These are phyloP conservation scores for Puccinia novopanici DNA, from an alignment of 1,284 basidiomycete species.

Conservation along the genomic window DNA sequence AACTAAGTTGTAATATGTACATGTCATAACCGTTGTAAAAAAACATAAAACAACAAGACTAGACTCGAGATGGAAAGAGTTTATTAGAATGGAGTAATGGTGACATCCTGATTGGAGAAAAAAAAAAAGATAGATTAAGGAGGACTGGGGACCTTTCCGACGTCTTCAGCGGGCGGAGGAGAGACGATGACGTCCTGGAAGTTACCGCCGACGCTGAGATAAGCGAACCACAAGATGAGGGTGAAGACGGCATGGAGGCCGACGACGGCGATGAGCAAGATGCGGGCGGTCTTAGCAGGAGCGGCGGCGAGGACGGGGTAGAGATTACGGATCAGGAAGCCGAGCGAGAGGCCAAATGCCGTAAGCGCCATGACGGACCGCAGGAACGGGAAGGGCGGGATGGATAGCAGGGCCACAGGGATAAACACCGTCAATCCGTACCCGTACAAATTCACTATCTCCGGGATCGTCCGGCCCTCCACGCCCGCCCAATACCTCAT, in stretches of 20 bases:
- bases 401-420: slow-evolving; percentile 64
- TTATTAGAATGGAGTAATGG: too few species aligned
- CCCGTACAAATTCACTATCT: slow-evolving; percentile 65
- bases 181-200: slow-evolving; percentile 14
- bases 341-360: slow-evolving; percentile 67
- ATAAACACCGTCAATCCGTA: slow-evolving; percentile 62
- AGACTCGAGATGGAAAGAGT: too few species aligned
- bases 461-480: slow-evolving; percentile 78
- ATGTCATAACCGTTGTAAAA: too few species aligned
- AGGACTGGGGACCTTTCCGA: slow-evolving; percentile 38
- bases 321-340: slow-evolving; percentile 79
- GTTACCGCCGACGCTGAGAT: slow-evolving; percentile 54
- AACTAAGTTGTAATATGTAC: too few species aligned
- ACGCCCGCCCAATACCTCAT: slow-evolving; percentile 76
- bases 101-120: too few species aligned
- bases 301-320: slow-evolving; percentile 85
- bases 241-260: slow-evolving; percentile 55
- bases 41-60: too few species aligned
- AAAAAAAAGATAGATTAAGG: slow-evolving; percentile 9
- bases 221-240: slow-evolving; percentile 55
- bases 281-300: slow-evolving; percentile 74
- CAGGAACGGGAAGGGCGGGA: slow-evolving; percentile 53
- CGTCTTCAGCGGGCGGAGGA: slow-evolving; percentile 23
- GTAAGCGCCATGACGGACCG: slow-evolving; percentile 65
- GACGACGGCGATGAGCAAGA: slow-evolving; percentile 67